Conservation (phyloP, 257 asterid genomes). For the Anisodus acutangulus region DNA sequence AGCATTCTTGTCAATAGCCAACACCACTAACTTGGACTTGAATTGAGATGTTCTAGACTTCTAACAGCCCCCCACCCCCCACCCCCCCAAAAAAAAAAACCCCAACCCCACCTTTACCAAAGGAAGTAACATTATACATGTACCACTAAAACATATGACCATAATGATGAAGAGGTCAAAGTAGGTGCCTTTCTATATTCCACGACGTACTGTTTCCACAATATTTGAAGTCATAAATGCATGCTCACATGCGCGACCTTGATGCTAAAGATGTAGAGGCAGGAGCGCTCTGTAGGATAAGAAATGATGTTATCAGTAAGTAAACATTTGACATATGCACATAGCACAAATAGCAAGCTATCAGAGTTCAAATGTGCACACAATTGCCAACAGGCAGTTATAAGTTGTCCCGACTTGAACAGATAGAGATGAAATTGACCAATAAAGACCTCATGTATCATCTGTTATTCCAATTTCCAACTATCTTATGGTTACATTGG, state of each 20-base stretch:
- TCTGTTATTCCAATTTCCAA: not conserved
- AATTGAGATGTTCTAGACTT: not conserved
- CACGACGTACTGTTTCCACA: not conserved
- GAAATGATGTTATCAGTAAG: constrained; percentile 5
- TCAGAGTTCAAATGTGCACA: not conserved
- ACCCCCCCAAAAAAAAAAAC: too few relatives aligned
- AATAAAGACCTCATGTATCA: not conserved
- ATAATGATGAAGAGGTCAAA: not conserved
- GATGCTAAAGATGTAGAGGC: constrained; percentile 53
- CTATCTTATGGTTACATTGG: not conserved
- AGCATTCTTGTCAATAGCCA: not conserved
- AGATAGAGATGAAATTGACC: not conserved
- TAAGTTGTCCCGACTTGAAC: constrained; percentile 10
- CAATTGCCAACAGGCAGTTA: not conserved
- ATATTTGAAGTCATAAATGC: not conserved
- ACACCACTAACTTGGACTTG: not conserved
- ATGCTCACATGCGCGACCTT: constrained; percentile 66
- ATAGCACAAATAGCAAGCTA: not conserved
- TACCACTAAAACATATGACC: constrained; percentile 14
- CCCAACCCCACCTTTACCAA: not conserved
- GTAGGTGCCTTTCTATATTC: not conserved
- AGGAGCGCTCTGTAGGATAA: constrained; percentile 76
- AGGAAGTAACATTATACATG: not conserved
- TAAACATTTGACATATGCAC: not conserved
- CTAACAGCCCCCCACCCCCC: not conserved